Conservation (phyloP, 2,329 filamentous ascomycete genomes). For the Arthrocladium fulminans region DNA sequence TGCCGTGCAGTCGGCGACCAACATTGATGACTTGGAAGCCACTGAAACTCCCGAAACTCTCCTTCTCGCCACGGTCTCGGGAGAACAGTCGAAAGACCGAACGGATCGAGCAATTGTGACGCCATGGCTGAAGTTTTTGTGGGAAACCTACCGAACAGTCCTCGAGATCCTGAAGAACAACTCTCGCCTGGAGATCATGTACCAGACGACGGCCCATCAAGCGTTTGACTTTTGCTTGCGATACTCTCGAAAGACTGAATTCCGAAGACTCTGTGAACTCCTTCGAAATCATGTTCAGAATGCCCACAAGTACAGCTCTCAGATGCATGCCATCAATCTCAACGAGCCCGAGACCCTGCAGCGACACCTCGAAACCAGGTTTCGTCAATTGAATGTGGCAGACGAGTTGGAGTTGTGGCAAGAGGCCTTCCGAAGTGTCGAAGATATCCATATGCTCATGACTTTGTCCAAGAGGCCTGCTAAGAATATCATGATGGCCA, state of each 20-base stretch:
- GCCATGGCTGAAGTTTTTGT: constrained; percentile 98
- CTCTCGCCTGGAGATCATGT: constrained; percentile 91
- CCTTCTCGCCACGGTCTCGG: constrained; percentile 91
- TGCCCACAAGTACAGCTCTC: constrained; percentile 94
- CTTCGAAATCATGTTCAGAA: constrained; percentile 98
- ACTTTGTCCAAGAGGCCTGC: constrained; percentile 95
- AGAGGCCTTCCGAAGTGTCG: constrained; percentile 97
- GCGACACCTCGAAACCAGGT: constrained; percentile 93
- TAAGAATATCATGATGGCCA: constrained; percentile 99
- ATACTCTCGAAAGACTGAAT: constrained; percentile 98
- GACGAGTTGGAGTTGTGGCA: constrained; percentile 98
- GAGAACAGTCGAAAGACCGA: constrained; percentile 92
- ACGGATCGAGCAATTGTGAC: constrained; percentile 98
- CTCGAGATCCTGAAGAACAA: constrained; percentile 99
- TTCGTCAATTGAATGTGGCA: constrained; percentile 95
- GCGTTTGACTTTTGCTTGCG: constrained; percentile 98
- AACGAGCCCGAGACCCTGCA: constrained; percentile 96
- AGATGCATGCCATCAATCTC: constrained; percentile 99
- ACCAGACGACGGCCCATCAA: constrained; percentile 95
- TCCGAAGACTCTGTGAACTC: constrained; percentile 94
- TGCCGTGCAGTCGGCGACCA: constrained; percentile 51
- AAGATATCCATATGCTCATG: constrained; percentile 95
- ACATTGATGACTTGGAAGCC: constrained; percentile 82
- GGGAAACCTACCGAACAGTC: constrained; percentile 98
- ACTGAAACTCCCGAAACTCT: constrained; percentile 98